phyloP scores from a whole-genome alignment of 2,329 filamentous ascomycete genomes.

The Alternaria panax region DNA sequence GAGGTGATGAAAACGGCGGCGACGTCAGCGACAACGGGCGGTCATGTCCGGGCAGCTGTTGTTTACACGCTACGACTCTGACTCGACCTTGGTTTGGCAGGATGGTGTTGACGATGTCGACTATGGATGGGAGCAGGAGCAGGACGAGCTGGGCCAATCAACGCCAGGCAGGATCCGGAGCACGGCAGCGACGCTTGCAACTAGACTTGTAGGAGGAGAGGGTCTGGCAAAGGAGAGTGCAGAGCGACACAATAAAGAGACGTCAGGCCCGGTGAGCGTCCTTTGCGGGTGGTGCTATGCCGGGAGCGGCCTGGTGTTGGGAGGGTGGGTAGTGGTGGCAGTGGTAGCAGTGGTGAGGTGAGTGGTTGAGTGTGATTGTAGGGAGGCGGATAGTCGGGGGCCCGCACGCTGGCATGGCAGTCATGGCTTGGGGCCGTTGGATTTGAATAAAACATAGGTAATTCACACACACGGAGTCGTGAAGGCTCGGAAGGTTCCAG shows the following conservation, averaged over 20 bases:
- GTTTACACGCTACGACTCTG: slow-evolving; percentile 28
- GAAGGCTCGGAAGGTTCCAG: slow-evolving; percentile 50
- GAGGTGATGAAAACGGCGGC: slow-evolving; percentile 18
- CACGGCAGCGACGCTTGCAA: slow-evolving; percentile 25
- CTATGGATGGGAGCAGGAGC: slow-evolving; percentile 37
- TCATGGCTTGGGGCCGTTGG: slow-evolving; percentile 50
- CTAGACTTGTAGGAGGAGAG: slow-evolving; percentile 11
- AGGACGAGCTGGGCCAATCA: slow-evolving; percentile 31
- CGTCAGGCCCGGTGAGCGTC: slow-evolving; percentile 15
- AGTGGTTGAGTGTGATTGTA: slow-evolving; percentile 19
- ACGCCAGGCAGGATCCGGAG: slow-evolving; percentile 41
- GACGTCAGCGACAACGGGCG: slow-evolving; percentile 25
- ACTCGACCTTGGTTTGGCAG: slow-evolving; percentile 19
- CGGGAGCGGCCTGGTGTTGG: slow-evolving; percentile 22
- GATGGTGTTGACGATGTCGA: slow-evolving; percentile 44
- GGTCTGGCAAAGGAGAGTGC: slow-evolving; percentile 27
- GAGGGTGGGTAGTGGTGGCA: slow-evolving; percentile 9
- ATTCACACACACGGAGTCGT: slow-evolving; percentile 46
- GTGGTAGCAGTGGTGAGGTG: slow-evolving; percentile 6
- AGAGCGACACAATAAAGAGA: slow-evolving; percentile 29
- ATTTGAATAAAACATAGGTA: slow-evolving; percentile 50
- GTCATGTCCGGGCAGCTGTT: slow-evolving; percentile 18
- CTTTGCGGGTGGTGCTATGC: slow-evolving; percentile 16
- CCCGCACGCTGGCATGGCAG: slow-evolving; percentile 40
- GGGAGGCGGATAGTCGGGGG: slow-evolving; percentile 35